These are phyloP conservation scores for Boletus barrowsii DNA, from an alignment of 768 basidiomycete genomes.

Conservation along the genomic window DNA sequence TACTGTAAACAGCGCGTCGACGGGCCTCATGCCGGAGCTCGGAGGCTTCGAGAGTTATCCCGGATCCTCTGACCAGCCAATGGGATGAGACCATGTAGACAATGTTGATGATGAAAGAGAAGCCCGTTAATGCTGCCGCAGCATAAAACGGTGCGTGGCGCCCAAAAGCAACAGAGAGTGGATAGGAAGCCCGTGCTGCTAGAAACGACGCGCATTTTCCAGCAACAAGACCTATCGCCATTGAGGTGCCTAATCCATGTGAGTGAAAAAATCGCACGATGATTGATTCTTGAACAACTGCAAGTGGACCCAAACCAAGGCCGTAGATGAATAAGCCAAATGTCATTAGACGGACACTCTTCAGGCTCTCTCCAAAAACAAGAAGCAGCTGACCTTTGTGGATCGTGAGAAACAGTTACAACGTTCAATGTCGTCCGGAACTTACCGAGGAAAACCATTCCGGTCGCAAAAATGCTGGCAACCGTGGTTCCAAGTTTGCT, in stretches of 20 bases:
- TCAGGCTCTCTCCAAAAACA: slow-evolving; percentile 59
- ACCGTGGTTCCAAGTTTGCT: slow-evolving; percentile 69
- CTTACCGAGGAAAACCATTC: slow-evolving; percentile 61
- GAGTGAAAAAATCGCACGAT: slow-evolving; percentile 79
- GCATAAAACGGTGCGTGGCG: slow-evolving; percentile 73
- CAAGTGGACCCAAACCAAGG: slow-evolving; percentile 73
- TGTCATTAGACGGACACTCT: slow-evolving; percentile 65
- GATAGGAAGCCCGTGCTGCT: slow-evolving; percentile 72
- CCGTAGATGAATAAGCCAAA: slow-evolving; percentile 79
- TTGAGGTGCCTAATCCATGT: slow-evolving; percentile 69
- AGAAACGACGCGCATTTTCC: slow-evolving; percentile 79
- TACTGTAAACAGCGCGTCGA: slow-evolving; percentile 39
- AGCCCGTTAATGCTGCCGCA: slow-evolving; percentile 56
- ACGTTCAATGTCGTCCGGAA: not conserved
- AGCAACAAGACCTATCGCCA: slow-evolving; percentile 80
- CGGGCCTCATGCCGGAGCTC: slow-evolving; percentile 58
- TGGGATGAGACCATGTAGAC: slow-evolving; percentile 61
- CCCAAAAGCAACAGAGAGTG: slow-evolving; percentile 66
- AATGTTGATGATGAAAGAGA: slow-evolving; percentile 69
- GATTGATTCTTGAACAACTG: slow-evolving; percentile 82
- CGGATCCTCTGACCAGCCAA: slow-evolving; percentile 61
- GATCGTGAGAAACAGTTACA: slow-evolving; percentile 5
- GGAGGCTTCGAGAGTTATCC: slow-evolving; percentile 60
- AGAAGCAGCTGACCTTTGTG: slow-evolving; percentile 60
- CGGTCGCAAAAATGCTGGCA: slow-evolving; percentile 72